These are phyloP conservation scores for Entamoeba invadens DNA, from an alignment of 208 protist genomes.

Conservation along the genomic window DNA sequence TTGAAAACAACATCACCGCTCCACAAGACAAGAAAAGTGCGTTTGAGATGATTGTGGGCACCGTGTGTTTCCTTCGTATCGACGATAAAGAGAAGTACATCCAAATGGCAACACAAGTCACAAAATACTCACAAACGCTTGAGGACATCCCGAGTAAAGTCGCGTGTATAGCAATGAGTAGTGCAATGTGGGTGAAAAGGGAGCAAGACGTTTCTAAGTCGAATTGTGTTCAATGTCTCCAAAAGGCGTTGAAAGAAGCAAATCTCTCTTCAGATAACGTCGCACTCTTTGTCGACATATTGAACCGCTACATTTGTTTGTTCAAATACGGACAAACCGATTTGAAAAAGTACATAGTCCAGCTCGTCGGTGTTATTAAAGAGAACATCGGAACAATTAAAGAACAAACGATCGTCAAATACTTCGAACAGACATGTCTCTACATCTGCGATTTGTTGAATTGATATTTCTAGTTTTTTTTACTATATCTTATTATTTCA, in stretches of 20 bases:
- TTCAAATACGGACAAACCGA: neutral
- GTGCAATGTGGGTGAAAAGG: neutral
- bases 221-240: neutral
- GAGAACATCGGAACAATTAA: neutral
- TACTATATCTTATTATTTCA: too few species aligned
- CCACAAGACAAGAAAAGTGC: neutral
- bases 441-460: too few species aligned
- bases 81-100: neutral
- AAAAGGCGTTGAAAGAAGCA: neutral
- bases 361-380: neutral
- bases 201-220: neutral
- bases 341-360: neutral
- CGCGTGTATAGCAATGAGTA: neutral
- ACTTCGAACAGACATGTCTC: neutral
- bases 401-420: neutral
- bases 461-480: too few species aligned
- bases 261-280: neutral
- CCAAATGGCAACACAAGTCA: neutral
- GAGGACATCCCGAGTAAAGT: neutral
- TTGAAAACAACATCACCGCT: neutral
- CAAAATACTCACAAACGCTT: neutral
- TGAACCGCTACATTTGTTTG: neutral
- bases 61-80: neutral
- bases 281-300: neutral
- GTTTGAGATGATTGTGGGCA: neutral